Base-by-base conservation (phyloP, 805 yeast genomes). In the Saturnispora zaruensis region DNA sequence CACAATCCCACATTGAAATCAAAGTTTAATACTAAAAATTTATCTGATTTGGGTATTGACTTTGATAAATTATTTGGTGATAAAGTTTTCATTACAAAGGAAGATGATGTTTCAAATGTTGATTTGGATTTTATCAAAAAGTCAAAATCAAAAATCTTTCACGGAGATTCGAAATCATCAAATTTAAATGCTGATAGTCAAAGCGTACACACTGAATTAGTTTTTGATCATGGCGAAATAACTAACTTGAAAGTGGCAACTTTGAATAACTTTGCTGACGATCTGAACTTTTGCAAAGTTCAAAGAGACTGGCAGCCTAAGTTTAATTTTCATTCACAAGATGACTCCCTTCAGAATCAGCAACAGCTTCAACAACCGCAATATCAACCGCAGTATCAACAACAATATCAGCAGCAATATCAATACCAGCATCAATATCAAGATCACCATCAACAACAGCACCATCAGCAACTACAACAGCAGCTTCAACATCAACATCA, bases 11-110 rank as follows among this genome's bases (percentile, higher is more conserved):
- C 45, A 7, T 30, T 41, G 37, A 41, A 40, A 18, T 13, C 49
- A 25, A 46, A 45, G 33, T 25, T 37, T 13, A 40, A 30, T 16
- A 32, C 8, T 40, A 48, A 21, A 14, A 45, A 48, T 24, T 30
- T 48, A 13, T 53, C 49, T n/a, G 34, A 56, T 9, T 44, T 53
- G 8, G 59, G 53, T 41, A 51, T 60, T 11, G 50, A 57, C 42
- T 49, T 61, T 45, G 60, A 58, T 32, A 53, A 52, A 43, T 45
- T 60, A n/a, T 61, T 60, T 44, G 52, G 61, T 4, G 60, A 59
- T 44, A 58, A 57, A 32, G 65, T 60, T 18, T 60, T 61, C 42
- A 36, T 52, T 57, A 4, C 52, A 50, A 26, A 51, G 50, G 4
- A 51, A 51, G 32, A 51, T 51, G 4, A 51, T 52, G 36, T 40